Evolutionary conservation across 2,329 filamentous ascomycete species (phyloP).

Genomic region (Chaetomium sp.): DNA sequence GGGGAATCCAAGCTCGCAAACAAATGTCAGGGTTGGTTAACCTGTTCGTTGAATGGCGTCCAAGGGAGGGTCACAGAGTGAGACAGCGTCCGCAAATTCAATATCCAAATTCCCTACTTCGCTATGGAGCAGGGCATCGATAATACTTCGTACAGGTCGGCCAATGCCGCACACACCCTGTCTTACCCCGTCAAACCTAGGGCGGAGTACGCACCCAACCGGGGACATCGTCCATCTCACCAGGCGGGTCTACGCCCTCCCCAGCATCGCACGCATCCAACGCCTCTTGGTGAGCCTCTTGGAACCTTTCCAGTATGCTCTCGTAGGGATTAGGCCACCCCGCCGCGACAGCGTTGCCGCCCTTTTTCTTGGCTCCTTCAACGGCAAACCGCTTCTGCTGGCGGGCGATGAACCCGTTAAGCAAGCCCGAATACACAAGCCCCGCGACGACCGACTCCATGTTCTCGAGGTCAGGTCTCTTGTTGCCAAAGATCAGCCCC

Average conservation of each 20-base stretch:
- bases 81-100: background rate
- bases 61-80: background rate
- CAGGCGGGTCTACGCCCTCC: constrained; percentile 34
- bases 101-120: background rate
- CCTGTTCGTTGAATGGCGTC: background rate
- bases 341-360: constrained; percentile 60
- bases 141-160: background rate
- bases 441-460: constrained; percentile 78
- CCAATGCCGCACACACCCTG: background rate
- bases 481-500: constrained; percentile 66
- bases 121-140: background rate
- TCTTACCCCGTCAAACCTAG: background rate
- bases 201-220: constrained; percentile 39
- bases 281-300: constrained; percentile 63
- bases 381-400: constrained; percentile 77
- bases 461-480: constrained; percentile 60
- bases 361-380: constrained; percentile 70
- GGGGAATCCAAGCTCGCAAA: background rate
- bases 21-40: background rate
- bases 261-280: constrained; percentile 66
- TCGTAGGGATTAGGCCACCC: constrained; percentile 78
- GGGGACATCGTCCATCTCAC: constrained; percentile 37
- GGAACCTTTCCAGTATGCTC: constrained; percentile 63
- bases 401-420: constrained; percentile 84
- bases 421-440: constrained; percentile 75